These are phyloP conservation scores for Suillus sp. DNA, from an alignment of 768 basidiomycete genomes.

Conservation along the genomic window DNA sequence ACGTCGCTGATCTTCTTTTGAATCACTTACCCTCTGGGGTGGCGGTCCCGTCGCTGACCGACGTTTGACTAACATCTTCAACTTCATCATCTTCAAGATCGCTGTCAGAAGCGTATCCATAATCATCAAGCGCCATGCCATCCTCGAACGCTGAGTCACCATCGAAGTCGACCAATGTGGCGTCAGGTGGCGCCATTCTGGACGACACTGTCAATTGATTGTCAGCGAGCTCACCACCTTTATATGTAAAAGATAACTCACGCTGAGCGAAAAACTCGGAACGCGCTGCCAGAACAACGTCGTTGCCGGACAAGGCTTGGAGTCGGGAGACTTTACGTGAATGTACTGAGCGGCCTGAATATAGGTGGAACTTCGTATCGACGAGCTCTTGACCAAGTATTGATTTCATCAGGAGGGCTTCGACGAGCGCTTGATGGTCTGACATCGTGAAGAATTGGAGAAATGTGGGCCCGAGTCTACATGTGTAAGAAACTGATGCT, in stretches of 20 bases:
- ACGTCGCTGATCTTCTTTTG: not conserved
- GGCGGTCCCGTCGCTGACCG: not conserved
- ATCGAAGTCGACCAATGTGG: conserved; percentile 20
- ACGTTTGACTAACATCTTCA: not conserved
- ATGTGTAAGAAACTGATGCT: not conserved
- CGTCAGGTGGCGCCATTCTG: conserved; percentile 15
- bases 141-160: conserved; percentile 15
- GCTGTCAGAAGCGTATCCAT: conserved; percentile 38
- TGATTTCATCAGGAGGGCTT: conserved; percentile 28
- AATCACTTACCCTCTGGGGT: not conserved
- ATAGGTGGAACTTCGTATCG: conserved; percentile 36
- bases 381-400: conserved; percentile 31
- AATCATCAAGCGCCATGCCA: conserved; percentile 20
- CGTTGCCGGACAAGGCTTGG: conserved; percentile 31
- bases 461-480: not conserved
- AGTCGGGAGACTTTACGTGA: conserved; percentile 20
- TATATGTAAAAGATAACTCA: conserved; percentile 12
- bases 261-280: conserved; percentile 32
- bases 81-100: conserved; percentile 35
- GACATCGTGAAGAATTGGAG: conserved; percentile 3
- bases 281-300: conserved; percentile 26
- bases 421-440: conserved; percentile 17
- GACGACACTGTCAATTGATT: conserved; percentile 18
- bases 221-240: not conserved
- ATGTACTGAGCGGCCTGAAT: conserved; percentile 21